phyloP scores from a whole-genome alignment of 2,329 filamentous ascomycete genomes.

The Hypoxylon sp. region DNA sequence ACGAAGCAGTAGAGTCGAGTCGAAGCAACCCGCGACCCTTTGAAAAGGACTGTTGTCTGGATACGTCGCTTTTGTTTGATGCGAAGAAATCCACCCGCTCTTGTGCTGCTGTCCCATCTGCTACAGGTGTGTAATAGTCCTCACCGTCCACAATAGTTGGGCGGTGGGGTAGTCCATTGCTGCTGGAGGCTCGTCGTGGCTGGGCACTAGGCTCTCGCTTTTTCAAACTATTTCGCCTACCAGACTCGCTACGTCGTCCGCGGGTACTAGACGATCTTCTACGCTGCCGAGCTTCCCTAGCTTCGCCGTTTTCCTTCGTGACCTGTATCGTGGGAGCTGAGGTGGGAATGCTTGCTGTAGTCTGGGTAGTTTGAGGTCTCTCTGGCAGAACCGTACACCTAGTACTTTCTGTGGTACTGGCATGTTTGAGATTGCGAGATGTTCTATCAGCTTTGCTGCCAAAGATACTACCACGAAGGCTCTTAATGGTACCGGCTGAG shows the following conservation, averaged over 20 bases:
- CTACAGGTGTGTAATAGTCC: slow-evolving; percentile 61
- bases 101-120: slow-evolving; percentile 51
- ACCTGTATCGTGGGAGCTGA: slow-evolving; percentile 79
- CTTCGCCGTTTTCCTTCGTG: slow-evolving; percentile 70
- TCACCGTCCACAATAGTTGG: slow-evolving; percentile 64
- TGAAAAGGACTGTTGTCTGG: slow-evolving; percentile 57
- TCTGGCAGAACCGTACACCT: slow-evolving; percentile 49
- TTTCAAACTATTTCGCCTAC: slow-evolving; percentile 64
- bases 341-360: slow-evolving; percentile 61
- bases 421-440: slow-evolving; percentile 51
- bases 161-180: slow-evolving; percentile 54
- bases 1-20: slow-evolving; percentile 60
- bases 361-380: slow-evolving; percentile 60
- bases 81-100: slow-evolving; percentile 59
- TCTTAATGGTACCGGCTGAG: slow-evolving; percentile 76
- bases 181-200: slow-evolving; percentile 59
- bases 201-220: slow-evolving; percentile 65
- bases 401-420: slow-evolving; percentile 53
- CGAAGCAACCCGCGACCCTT: slow-evolving; percentile 58
- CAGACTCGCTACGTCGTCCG: slow-evolving; percentile 60
- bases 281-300: slow-evolving; percentile 52
- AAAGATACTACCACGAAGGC: slow-evolving; percentile 81
- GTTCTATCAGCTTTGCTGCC: slow-evolving; percentile 66
- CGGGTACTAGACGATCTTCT: slow-evolving; percentile 55
- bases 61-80: slow-evolving; percentile 55